Conservation (phyloP, 768 basidiomycete genomes). For the Phanerodontia chrysosporium region DNA sequence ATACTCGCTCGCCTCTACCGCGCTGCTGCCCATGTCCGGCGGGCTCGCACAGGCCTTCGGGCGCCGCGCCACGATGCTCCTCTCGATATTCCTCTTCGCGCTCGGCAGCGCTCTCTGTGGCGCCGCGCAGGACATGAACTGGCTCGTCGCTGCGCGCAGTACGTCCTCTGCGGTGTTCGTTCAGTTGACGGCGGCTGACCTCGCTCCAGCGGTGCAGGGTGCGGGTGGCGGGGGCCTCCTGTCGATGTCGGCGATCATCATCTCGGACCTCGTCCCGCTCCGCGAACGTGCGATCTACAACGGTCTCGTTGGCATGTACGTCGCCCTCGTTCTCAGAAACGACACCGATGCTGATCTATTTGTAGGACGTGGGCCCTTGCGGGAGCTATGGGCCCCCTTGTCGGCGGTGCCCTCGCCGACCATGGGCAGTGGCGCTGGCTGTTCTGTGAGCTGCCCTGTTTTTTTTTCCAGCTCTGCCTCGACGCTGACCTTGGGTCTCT, state of each 20-base stretch:
- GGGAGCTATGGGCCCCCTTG: background rate
- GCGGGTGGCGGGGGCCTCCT: slow-evolving; percentile 12
- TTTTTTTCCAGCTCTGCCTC: background rate
- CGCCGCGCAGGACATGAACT: slow-evolving; percentile 10
- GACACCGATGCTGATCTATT: background rate
- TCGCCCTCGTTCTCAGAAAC: background rate
- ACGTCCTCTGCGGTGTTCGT: background rate
- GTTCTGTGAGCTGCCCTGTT: slow-evolving; percentile 19
- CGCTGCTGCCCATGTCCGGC: slow-evolving; percentile 4
- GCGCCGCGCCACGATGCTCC: slow-evolving; percentile 2
- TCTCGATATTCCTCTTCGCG: slow-evolving; percentile 1
- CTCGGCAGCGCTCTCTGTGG: slow-evolving; percentile 12
- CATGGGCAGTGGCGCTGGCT: slow-evolving; percentile 27
- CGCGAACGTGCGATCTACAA: slow-evolving; percentile 22
- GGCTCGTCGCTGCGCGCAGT: slow-evolving; percentile 14
- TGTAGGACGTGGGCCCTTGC: slow-evolving; percentile 1
- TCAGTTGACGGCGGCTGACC: background rate
- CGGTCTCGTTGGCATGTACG: slow-evolving; percentile 28
- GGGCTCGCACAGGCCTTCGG: slow-evolving; percentile 13
- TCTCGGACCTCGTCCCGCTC: slow-evolving; percentile 12
- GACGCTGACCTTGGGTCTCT: background rate
- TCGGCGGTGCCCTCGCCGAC: slow-evolving; percentile 20
- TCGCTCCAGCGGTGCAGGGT: slow-evolving; percentile 11
- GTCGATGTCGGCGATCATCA: slow-evolving; percentile 1
- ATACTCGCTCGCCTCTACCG: slow-evolving; percentile 10